Conservation (phyloP, 2,329 filamentous ascomycete species). For the Claviceps digitariae region DNA sequence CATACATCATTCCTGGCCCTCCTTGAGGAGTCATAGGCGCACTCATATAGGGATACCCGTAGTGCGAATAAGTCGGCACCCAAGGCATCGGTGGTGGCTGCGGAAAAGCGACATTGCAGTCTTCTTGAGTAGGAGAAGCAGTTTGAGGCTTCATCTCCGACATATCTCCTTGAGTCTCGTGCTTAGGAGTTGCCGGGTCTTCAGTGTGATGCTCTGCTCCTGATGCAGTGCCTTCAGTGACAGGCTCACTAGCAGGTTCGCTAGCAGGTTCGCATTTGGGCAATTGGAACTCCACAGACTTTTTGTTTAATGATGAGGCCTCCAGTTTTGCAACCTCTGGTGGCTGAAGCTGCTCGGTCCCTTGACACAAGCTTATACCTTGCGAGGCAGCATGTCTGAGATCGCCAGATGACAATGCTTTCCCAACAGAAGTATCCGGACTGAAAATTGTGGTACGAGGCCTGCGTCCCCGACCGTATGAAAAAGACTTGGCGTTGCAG, state of each 20-base stretch:
- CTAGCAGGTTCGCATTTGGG: not conserved
- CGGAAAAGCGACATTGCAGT: not conserved
- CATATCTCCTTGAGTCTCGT: not conserved
- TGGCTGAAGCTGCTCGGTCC: not conserved
- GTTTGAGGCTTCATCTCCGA: not conserved
- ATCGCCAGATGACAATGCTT: slow-evolving; percentile 1
- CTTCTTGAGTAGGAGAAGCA: not conserved
- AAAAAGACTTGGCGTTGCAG: not conserved
- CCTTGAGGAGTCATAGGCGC: slow-evolving; percentile 11
- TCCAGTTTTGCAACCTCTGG: not conserved
- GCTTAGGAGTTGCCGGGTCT: not conserved
- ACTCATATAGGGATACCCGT: slow-evolving; percentile 8
- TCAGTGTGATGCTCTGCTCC: not conserved
- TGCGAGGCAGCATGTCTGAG: not conserved
- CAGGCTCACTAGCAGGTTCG: not conserved
- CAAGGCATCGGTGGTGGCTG: slow-evolving; percentile 8
- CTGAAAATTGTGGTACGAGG: slow-evolving; percentile 7
- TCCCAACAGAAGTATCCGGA: slow-evolving; percentile 1
- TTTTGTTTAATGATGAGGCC: not conserved
- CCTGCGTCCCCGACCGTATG: slow-evolving; percentile 1
- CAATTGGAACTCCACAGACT: slow-evolving; percentile 7
- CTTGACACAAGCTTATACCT: not conserved
- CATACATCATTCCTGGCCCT: slow-evolving; percentile 10
- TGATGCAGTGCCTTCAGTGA: not conserved
- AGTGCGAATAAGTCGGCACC: slow-evolving; percentile 9